Evolutionary conservation across 169 alveolate species (phyloP), one percentile per base, ranked within the genome.

Genomic region (Plasmodium gonderi): DNA sequence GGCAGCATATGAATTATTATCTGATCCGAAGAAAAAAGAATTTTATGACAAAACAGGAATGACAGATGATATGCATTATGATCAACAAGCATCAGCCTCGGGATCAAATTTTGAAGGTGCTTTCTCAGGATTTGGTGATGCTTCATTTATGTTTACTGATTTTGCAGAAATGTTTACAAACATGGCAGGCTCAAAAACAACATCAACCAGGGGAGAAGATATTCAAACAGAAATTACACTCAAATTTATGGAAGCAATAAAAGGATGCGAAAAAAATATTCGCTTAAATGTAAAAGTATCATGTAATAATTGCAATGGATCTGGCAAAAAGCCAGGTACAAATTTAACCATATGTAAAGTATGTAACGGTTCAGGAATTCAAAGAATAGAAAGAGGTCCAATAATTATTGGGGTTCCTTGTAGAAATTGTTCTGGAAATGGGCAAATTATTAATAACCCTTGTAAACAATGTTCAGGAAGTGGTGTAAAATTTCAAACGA

Each of bases 1-100:
- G 31, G 97, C 98, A 98, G 99, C 99, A 12, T 98, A 98, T 91
- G 99, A 98, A 93, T 96, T 98, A 26, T 89, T 98, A 79, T 97
- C 97, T 33, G 99, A 98, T 91, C 98, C 99, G 49, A 94, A 95
- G 91, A 97, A 97, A 81, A 95, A 98, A 77, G 95, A 96, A 82
- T 95, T 97, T 14, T 98, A 97, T 94, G 99, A 97, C 91, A 95
- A 95, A 91, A 96, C 97, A 51, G 99, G 99, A 68, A 97, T 96
- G 97, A 95, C 96, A 40, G 96, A 98, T 23, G 98, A 96, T 75
- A 97, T 95, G 29, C 83, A 79, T 76, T 81, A 76, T 20, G 76
- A 81, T 31, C 64, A 75, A 91, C 89, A 82, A 42, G 72, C 8
- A 0, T 26, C 95, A 33, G 45, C 92, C 20, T 36, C 95, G 11